Evolutionary conservation across 169 alveolate species (phyloP), one percentile per base, ranked within the genome.

Genomic region (Amoebophrya sp.): DNA sequence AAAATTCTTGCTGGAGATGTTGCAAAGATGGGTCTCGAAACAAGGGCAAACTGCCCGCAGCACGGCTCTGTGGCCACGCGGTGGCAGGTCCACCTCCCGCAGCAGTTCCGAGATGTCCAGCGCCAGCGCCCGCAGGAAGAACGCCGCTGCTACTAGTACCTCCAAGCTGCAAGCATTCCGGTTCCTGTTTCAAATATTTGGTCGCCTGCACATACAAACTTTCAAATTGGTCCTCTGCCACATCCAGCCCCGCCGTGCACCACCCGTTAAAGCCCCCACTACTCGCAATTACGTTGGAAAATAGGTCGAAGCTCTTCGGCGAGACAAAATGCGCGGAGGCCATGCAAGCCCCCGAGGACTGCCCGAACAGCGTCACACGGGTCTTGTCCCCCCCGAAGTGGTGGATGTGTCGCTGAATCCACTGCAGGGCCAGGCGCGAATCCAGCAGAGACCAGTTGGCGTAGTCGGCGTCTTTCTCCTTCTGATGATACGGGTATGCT

Each of bases 401-500:
- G 35, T 25, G 35, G 83, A 66, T 66, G 83, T 66, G 83, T 25
- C 35, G 29, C 83, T 66, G 83, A 25, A 66, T 66, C 83, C 83
- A 66, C 35, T 25, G 83, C 10, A 66, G 83, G 10, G 83, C 83
- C 35, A 66, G 35, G 10, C 83, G 83, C 38, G 83, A 66, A 25
- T 66, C 83, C 32, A 66, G 83, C 29, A 66, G 83, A 25, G 83
- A 66, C 38, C 29, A 66, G 83, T 66, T 66, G 39, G 83, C 83
- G 35, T 7, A 41, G 23, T 2, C 54, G 12, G 54, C 23, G 23
- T 41, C 23, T 12, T 41, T 12, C 23, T 41, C 23, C 54, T 41
- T 41, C 12, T 41, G 54, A n/a, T n/a, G n/a, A n/a, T n/a, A n/a
- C n/a, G n/a, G 54, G 54, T 41, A 2, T 41, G 54, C 54, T 41